Evolutionary conservation across 1,284 basidiomycete genomes (phyloP), one percentile per base, ranked within the genome.

Genomic region (Tylopilus sp.): DNA sequence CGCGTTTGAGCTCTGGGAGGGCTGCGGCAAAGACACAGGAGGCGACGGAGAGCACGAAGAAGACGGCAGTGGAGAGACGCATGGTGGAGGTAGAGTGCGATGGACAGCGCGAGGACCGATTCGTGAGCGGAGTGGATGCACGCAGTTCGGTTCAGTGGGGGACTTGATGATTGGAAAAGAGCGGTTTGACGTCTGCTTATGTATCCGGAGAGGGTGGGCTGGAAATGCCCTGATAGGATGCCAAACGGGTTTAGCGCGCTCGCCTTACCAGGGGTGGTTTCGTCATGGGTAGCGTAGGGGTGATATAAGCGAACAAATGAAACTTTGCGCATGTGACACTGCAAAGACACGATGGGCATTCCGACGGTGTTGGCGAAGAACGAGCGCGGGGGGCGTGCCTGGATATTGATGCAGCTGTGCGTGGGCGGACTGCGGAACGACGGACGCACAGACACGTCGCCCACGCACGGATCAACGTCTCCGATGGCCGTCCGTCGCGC

Each of bases 51-150:
- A 65, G 53, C 36, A 62, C 3, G 6, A 52, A 28, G 20, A 51
- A 9, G 40, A 52, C 3, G 7, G 60, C 36, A 22, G 46, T 2
- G 4, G 49, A 52, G 2, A 60, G 5, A 39, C 61, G 63, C 63
- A 65, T 66, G 41, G 14, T 33, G 25, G 13, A 14, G 19, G 22
- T n/a, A 17, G 43, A 8, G 9, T 45, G 41, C 5, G 26, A 7
- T 29, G 26, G 28, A 20, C 2, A 17, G 19, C 13, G 41, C 7
- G n/a, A 28, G 26, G n/a, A 43, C 31, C 31, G 7, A 26, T 22
- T 35, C 24, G 32, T 26, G 31, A 35, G 32, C 7, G 49, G 9
- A 1, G 24, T 39, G 22, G 25, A 22, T 22, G 24, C 6, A n/a
- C 1, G n/a, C n/a, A 25, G 10, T 31, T 39, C 32, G 48, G 31